Conservation (phyloP, 495 filamentous ascomycete genomes). For the Penicillium diatomitis region DNA sequence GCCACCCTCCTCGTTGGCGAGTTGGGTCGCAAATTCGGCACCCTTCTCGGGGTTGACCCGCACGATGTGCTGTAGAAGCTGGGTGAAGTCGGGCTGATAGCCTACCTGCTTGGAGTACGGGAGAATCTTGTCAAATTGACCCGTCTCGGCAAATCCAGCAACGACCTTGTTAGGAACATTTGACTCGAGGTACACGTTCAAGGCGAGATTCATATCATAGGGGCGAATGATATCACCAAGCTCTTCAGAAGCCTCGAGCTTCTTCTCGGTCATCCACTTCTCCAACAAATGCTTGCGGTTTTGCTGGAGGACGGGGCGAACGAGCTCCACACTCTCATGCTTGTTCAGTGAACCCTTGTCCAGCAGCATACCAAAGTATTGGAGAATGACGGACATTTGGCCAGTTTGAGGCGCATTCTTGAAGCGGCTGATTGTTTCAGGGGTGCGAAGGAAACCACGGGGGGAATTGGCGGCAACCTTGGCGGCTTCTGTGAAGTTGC, state of each 20-base stretch:
- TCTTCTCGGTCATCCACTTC: slow-evolving; percentile 95
- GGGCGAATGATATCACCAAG: slow-evolving; percentile 86
- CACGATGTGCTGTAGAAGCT: slow-evolving; percentile 84
- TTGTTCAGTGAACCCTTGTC: slow-evolving; percentile 91
- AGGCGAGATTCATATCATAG: slow-evolving; percentile 78
- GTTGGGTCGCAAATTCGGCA: slow-evolving; percentile 79
- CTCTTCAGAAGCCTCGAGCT: slow-evolving; percentile 90
- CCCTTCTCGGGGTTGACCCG: slow-evolving; percentile 90
- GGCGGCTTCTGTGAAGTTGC: slow-evolving; percentile 77
- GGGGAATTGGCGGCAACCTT: slow-evolving; percentile 96
- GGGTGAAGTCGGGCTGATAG: slow-evolving; percentile 87
- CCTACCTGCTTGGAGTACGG: slow-evolving; percentile 74
- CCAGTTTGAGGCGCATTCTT: slow-evolving; percentile 67
- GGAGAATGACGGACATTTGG: slow-evolving; percentile 84
- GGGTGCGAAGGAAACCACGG: slow-evolving; percentile 85
- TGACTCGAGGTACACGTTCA: slow-evolving; percentile 78
- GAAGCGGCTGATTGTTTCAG: slow-evolving; percentile 89
- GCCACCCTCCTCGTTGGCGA: slow-evolving; percentile 79
- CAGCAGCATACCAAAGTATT: slow-evolving; percentile 95
- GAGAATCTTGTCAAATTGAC: slow-evolving; percentile 92
- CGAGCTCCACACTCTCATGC: slow-evolving; percentile 89
- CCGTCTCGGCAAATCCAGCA: slow-evolving; percentile 87
- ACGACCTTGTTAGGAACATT: slow-evolving; percentile 87
- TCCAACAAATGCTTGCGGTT: slow-evolving; percentile 92
- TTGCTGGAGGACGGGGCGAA: slow-evolving; percentile 82